A percentile compares a stretch with the other conserved stretches of the same genome.
These are phyloP conservation scores for Fusarium praegraminearum DNA, from an alignment of 2,329 filamentous ascomycete species.

Conservation along the genomic window DNA sequence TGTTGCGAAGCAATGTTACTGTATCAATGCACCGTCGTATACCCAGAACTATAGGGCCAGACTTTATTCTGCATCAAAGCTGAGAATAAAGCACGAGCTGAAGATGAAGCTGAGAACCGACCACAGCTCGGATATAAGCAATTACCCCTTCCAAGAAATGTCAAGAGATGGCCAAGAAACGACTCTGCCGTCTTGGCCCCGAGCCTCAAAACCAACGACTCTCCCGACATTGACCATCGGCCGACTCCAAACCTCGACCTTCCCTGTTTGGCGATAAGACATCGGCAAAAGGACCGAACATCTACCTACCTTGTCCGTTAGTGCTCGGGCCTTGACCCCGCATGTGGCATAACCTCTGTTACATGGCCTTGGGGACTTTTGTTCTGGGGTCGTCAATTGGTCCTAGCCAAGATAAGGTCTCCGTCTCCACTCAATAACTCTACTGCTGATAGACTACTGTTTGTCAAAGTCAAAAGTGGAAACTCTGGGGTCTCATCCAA, in stretches of 20 bases:
- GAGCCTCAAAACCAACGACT: conserved; percentile 3
- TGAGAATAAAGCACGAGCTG: neutral
- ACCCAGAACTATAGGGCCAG: neutral
- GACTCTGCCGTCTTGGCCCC: neutral
- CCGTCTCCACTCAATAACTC: conserved; percentile 23
- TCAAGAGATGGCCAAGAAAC: conserved; percentile 11
- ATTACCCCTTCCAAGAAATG: neutral
- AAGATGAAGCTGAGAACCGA: neutral
- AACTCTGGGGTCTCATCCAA: conserved; percentile 17
- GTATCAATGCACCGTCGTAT: neutral
- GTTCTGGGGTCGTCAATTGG: conserved; percentile 5
- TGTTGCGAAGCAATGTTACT: conserved; percentile 3
- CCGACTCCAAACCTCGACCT: conserved; percentile 15
- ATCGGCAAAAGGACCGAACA: conserved; percentile 37
- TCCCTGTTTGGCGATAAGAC: conserved; percentile 28
- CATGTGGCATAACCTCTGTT: conserved; percentile 23
- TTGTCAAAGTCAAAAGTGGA: conserved; percentile 1
- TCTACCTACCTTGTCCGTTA: conserved; percentile 16
- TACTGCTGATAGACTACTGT: conserved; percentile 12
- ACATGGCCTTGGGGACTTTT: conserved; percentile 31
- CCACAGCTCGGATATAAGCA: neutral
- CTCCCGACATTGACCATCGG: neutral
- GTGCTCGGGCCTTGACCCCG: conserved; percentile 35
- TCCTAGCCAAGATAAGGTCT: conserved; percentile 26
- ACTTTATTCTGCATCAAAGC: neutral